Conservation (phyloP, 2,329 filamentous ascomycete genomes). For the Neofusicoccum kwambonambiense region DNA sequence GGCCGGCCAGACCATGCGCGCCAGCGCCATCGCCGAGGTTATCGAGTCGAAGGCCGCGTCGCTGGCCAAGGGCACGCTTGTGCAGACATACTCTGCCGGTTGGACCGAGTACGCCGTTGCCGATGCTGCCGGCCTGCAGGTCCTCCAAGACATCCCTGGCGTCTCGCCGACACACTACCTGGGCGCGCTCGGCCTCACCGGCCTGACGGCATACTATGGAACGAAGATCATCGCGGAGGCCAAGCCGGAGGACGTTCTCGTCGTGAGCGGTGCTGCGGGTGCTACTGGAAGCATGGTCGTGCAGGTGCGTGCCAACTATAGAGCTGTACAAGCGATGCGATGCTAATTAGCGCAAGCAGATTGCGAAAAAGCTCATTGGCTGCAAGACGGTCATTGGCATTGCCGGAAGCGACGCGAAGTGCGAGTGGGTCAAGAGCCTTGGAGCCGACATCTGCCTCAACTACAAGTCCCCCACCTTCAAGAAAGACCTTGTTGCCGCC, state of each 20-base stretch:
- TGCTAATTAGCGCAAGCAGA: constrained; percentile 41
- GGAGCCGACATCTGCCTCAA: constrained; percentile 57
- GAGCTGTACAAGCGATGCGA: background rate
- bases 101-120: constrained; percentile 68
- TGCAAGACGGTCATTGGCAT: constrained; percentile 53
- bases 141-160: background rate
- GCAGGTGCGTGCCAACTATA: constrained; percentile 54
- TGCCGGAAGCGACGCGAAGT: constrained; percentile 54
- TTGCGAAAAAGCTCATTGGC: constrained; percentile 51
- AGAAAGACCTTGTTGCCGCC: constrained; percentile 46
- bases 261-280: constrained; percentile 75
- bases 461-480: constrained; percentile 52
- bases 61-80: constrained; percentile 58
- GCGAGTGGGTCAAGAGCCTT: constrained; percentile 50
- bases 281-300: constrained; percentile 75
- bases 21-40: constrained; percentile 59
- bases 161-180: constrained; percentile 20
- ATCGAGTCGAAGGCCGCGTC: constrained; percentile 58
- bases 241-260: constrained; percentile 69
- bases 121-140: constrained; percentile 15
- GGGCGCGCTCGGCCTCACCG: constrained; percentile 59
- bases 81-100: constrained; percentile 53
- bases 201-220: constrained; percentile 75
- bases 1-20: constrained; percentile 68
- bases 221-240: constrained; percentile 67